A percentile compares a stretch with the other conserved stretches of the same genome.
Conservation (phyloP, 805 yeast genomes). For the Jamesozyma jinghongensis region DNA sequence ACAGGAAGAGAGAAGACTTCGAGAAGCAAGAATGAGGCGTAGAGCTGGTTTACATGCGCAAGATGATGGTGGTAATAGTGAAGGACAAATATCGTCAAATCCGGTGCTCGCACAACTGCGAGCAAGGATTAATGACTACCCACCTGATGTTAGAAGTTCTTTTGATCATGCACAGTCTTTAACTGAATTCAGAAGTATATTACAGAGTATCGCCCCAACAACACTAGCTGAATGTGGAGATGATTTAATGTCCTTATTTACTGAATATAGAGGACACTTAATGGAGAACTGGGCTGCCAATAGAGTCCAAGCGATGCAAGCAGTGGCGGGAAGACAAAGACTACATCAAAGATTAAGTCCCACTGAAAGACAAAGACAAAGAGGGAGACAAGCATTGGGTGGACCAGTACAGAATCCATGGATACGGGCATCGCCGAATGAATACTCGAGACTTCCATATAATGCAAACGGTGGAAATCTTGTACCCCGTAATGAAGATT, state of each 20-base stretch:
- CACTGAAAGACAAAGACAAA: background rate
- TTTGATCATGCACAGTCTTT: conserved; percentile 20
- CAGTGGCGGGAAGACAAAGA: background rate
- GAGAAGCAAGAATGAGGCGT: conserved; percentile 1
- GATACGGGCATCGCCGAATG: background rate
- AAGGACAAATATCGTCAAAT: background rate
- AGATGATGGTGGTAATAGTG: background rate
- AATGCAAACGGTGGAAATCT: conserved; percentile 4
- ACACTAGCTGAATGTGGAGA: conserved; percentile 15
- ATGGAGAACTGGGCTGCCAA: conserved; percentile 13
- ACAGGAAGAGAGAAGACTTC: conserved; percentile 1
- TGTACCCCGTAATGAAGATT: conserved; percentile 4
- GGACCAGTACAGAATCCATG: background rate
- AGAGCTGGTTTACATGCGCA: background rate
- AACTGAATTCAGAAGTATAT: conserved; percentile 17
- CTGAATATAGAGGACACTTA: conserved; percentile 14
- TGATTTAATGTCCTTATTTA: conserved; percentile 15
- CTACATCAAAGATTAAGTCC: background rate
- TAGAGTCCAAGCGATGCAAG: conserved; percentile 3
- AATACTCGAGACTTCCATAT: background rate
- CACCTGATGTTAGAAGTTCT: conserved; percentile 18
- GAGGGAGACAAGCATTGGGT: background rate
- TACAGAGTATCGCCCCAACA: conserved; percentile 16
- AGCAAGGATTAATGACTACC: conserved; percentile 12
- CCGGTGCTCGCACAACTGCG: conserved; percentile 11